Percentiles rank a stretch among this genome's conserved stretches.
phyloP scores from a whole-genome alignment of 768 basidiomycete species.

The Suillus subluteus region DNA sequence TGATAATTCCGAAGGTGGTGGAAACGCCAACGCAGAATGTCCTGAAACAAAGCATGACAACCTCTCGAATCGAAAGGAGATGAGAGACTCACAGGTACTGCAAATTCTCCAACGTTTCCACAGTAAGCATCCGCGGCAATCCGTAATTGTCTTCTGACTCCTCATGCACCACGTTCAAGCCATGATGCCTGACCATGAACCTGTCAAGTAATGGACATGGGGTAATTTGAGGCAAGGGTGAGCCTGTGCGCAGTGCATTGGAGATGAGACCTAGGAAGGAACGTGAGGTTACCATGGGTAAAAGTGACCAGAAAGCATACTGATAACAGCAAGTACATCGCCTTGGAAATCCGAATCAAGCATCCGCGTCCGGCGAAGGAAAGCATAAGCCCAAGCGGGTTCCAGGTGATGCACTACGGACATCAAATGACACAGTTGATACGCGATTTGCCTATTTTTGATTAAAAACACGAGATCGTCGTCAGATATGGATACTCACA shows the following conservation, averaged over 20 bases:
- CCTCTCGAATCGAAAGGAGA: slow-evolving; percentile 10
- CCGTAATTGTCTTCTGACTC: slow-evolving; percentile 78
- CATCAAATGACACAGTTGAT: slow-evolving; percentile 71
- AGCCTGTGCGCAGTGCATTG: slow-evolving; percentile 71
- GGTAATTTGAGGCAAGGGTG: slow-evolving; percentile 83
- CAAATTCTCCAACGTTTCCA: slow-evolving; percentile 74
- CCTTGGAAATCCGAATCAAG: slow-evolving; percentile 83
- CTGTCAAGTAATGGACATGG: slow-evolving; percentile 66
- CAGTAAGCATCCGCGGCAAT: slow-evolving; percentile 67
- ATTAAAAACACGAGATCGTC: neutral
- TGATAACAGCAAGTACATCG: slow-evolving; percentile 81
- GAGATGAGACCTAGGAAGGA: slow-evolving; percentile 67
- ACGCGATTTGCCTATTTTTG: slow-evolving; percentile 62
- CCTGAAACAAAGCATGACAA: slow-evolving; percentile 33
- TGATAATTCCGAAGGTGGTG: slow-evolving; percentile 69
- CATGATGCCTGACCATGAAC: slow-evolving; percentile 52
- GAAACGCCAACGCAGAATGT: slow-evolving; percentile 77
- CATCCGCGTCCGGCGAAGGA: slow-evolving; percentile 74
- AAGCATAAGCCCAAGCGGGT: slow-evolving; percentile 75
- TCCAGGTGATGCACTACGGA: slow-evolving; percentile 76
- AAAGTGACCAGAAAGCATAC: slow-evolving; percentile 39
- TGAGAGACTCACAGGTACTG: slow-evolving; percentile 73
- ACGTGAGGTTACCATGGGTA: neutral
- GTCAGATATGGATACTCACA: slow-evolving; percentile 45
- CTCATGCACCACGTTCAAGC: slow-evolving; percentile 68